Evolutionary conservation across 2,329 filamentous ascomycete species (phyloP).

Genomic region (Neocucurbitaria cava): DNA sequence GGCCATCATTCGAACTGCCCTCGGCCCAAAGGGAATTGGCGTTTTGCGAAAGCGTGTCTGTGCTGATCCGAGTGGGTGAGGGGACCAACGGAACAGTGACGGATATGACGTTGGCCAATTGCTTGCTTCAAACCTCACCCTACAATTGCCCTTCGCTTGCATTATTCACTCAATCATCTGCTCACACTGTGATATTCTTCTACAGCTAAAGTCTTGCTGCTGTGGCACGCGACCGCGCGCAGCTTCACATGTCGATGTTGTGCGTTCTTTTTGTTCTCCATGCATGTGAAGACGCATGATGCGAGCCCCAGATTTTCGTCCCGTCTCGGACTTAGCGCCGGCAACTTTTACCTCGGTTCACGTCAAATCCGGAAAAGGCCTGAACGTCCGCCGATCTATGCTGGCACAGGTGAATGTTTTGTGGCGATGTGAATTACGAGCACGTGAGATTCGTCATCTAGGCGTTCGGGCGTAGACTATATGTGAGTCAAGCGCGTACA

Average conservation of each 20-base stretch:
- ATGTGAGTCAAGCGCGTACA: conserved; percentile 1
- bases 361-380: conserved; percentile 15
- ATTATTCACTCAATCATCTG: background rate
- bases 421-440: background rate
- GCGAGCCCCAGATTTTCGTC: conserved; percentile 11
- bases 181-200: background rate
- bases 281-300: conserved; percentile 41
- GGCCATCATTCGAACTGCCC: conserved; percentile 24
- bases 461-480: conserved; percentile 2
- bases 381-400: conserved; percentile 12
- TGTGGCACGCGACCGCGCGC: conserved; percentile 28
- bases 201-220: background rate
- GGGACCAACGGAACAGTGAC: conserved; percentile 33
- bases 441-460: conserved; percentile 9
- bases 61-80: conserved; percentile 33
- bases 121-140: conserved; percentile 23
- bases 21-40: conserved; percentile 44
- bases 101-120: conserved; percentile 47
- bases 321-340: conserved; percentile 6
- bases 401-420: conserved; percentile 7
- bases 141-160: background rate
- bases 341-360: conserved; percentile 20
- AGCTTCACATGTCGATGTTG: conserved; percentile 40
- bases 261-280: conserved; percentile 15
- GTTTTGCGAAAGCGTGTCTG: conserved; percentile 21